Evolutionary conservation across 23 red algal species (phyloP).

Genomic region (Gracilariopsis chorda): DNA sequence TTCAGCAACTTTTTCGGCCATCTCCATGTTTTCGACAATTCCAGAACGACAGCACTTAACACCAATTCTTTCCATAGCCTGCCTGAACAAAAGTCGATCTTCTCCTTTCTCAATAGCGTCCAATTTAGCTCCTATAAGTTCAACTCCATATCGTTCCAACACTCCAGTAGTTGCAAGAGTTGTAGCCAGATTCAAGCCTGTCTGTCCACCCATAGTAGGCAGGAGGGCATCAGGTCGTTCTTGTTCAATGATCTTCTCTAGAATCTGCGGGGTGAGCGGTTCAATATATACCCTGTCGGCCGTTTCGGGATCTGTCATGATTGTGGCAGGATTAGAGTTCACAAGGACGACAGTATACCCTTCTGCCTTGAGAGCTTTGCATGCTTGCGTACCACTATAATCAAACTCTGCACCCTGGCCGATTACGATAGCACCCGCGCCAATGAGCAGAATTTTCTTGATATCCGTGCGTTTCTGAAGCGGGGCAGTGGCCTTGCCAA

Average conservation of each 20-base stretch:
- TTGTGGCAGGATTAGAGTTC: constrained; percentile 97
- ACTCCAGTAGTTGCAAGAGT: constrained; percentile 74
- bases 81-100: constrained; percentile 89
- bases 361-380: constrained; percentile 91
- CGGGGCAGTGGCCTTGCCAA: background rate
- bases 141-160: constrained; percentile 84
- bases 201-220: constrained; percentile 99
- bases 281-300: constrained; percentile 98
- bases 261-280: constrained; percentile 77
- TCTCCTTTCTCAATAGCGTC: constrained; percentile 98
- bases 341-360: constrained; percentile 94
- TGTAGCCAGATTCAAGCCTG: constrained; percentile 91
- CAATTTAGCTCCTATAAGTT: constrained; percentile 94
- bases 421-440: constrained; percentile 95
- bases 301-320: constrained; percentile 99
- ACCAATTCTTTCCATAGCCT: constrained; percentile 97
- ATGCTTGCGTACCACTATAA: constrained; percentile 98
- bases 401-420: constrained; percentile 99
- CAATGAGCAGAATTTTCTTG: constrained; percentile 92
- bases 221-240: constrained; percentile 93
- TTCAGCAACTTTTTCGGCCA: constrained; percentile 74
- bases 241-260: constrained; percentile 83
- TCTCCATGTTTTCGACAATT: constrained; percentile 87
- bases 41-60: constrained; percentile 83
- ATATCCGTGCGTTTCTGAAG: constrained; percentile 68